These are phyloP conservation scores for Fusarium abutilonis DNA, from an alignment of 2,329 filamentous ascomycete species.

Conservation along the genomic window DNA sequence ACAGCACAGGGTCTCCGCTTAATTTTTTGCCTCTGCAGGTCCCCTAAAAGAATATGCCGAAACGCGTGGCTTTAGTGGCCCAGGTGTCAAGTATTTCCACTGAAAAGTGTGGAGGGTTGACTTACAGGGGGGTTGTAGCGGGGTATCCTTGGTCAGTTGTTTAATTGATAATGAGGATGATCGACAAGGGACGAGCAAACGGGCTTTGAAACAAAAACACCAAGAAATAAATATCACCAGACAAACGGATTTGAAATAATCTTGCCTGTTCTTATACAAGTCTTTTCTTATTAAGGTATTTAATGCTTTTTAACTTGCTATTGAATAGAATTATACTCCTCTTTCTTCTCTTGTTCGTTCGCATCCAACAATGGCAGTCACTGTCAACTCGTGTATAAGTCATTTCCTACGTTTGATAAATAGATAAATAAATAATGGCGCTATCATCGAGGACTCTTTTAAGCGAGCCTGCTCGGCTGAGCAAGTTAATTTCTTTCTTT, in stretches of 20 bases:
- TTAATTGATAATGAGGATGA: conserved; percentile 28
- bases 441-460: background rate
- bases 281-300: too few species aligned
- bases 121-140: conserved; percentile 32
- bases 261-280: background rate
- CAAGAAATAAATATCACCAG: background rate
- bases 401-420: background rate
- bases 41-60: conserved; percentile 21
- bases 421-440: conserved; percentile 6
- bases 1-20: conserved; percentile 9
- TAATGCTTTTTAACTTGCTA: too few species aligned
- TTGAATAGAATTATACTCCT: background rate
- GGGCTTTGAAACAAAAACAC: conserved; percentile 8
- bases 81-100: conserved; percentile 29
- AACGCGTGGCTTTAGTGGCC: conserved; percentile 30
- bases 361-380: conserved; percentile 10
- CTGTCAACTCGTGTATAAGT: conserved; percentile 9
- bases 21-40: conserved; percentile 26
- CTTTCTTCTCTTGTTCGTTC: conserved; percentile 1
- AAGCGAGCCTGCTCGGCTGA: background rate
- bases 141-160: conserved; percentile 32
- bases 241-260: background rate
- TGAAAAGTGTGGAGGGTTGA: conserved; percentile 27
- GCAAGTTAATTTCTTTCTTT: background rate
- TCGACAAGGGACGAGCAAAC: background rate